Evolutionary conservation across 148 eudicot genomes (phyloP).

Genomic region (Bassia scoparia): DNA sequence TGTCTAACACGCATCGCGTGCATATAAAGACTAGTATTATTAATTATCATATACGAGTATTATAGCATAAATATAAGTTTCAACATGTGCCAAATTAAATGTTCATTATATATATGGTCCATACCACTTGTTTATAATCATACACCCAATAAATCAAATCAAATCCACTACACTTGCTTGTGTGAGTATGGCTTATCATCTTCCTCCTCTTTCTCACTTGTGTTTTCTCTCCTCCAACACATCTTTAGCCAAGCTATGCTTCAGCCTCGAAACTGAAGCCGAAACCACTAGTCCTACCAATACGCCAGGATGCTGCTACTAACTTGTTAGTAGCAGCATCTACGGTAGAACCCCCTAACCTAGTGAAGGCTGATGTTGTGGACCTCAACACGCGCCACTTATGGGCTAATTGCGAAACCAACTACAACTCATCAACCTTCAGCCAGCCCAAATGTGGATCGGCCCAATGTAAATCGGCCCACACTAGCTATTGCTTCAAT

Average conservation of each 20-base stretch:
- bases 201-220: conserved; percentile 11
- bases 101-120: conserved; percentile 1
- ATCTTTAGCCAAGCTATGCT: conserved; percentile 7
- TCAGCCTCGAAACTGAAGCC: conserved; percentile 19
- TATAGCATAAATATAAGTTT: not conserved
- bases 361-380: conserved; percentile 33
- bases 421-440: conserved; percentile 47
- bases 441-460: conserved; percentile 50
- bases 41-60: too few relatives aligned
- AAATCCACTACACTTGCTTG: not conserved
- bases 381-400: conserved; percentile 45
- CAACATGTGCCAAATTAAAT: not conserved
- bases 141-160: not conserved
- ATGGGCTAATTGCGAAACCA: conserved; percentile 53
- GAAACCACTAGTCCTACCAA: conserved; percentile 35
- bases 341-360: conserved; percentile 40
- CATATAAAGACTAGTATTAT: too few relatives aligned
- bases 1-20: too few relatives aligned
- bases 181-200: conserved; percentile 9
- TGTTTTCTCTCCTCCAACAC: conserved; percentile 11
- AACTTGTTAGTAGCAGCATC: conserved; percentile 45
- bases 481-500: conserved; percentile 40
- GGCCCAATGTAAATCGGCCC: conserved; percentile 41
- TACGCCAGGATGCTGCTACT: conserved; percentile 38
- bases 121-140: not conserved